Percentiles rank a stretch among this genome's conserved stretches.
Evolutionary conservation across 148 eudicot species (phyloP).

Genomic region (Fallopia convolvulus): DNA sequence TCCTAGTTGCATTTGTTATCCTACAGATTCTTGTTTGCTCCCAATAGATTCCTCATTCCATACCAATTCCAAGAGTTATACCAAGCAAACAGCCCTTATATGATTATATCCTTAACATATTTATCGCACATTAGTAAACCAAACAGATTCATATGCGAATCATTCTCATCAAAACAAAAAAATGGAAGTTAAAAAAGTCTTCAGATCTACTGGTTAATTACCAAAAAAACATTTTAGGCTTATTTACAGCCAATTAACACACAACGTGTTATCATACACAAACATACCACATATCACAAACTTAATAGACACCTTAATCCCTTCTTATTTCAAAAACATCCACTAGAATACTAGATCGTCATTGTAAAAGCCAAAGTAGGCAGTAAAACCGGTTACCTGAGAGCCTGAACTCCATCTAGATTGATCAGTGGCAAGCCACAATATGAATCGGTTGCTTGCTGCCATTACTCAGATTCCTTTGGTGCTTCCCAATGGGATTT

Average conservation of each 20-base stretch:
- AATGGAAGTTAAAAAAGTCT: background rate
- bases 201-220: background rate
- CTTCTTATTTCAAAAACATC: background rate
- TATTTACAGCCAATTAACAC: slow-evolving; percentile 6
- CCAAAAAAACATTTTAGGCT: background rate
- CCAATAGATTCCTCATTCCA: too few species aligned
- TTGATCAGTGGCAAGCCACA: slow-evolving; percentile 1
- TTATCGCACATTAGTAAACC: background rate
- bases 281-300: background rate
- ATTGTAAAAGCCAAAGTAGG: background rate
- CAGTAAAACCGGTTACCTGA: background rate
- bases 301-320: background rate
- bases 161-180: background rate
- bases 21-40: too few species aligned
- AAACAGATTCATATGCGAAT: background rate
- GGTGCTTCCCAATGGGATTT: slow-evolving; percentile 11
- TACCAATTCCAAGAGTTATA: too few species aligned
- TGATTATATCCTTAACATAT: too few species aligned
- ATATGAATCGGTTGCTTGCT: slow-evolving; percentile 3
- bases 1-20: too few species aligned
- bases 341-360: background rate
- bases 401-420: background rate
- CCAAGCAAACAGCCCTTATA: too few species aligned
- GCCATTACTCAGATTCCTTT: slow-evolving; percentile 7
- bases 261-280: background rate